Evolutionary conservation across 352 stramenopile genomes (phyloP), one percentile per base, ranked within the genome.

Genomic region (Globisporangium emineosum): DNA sequence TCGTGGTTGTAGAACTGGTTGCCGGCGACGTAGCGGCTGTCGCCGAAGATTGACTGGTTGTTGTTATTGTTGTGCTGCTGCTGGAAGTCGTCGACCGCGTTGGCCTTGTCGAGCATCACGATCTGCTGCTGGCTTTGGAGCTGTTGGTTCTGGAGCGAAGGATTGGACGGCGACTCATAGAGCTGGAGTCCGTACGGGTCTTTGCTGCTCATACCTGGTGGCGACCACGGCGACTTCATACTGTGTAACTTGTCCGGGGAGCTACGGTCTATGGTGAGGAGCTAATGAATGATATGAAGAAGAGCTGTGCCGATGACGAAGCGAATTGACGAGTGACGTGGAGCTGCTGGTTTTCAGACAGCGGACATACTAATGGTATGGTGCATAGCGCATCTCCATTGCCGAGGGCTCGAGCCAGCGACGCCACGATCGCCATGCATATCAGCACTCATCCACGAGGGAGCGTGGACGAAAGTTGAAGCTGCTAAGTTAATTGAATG

Each of bases 1-100:
- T 85, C 75, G 10, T 78, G 68, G 55, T 85, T 85, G 65, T 83
- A 87, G n/a, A 87, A 73, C 19, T 77, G 62, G 42, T 57, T 57
- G 13, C 62, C 62, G 13, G 54, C 43, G 13, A 67, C 62, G 23
- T 67, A 67, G n/a, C 62, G 54, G n/a, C 30, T 57, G 17, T 52
- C 60, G 19, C 27, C 47, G n/a, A 53, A 21, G 27, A 37, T 55
- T 37, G 51, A 59, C 6, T 35, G 25, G 29, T 19, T 40, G 51
- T n/a, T 32, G 30, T 25, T 23, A 27, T 2, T 27, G 7, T 30
- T 23, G 23, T 45, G n/a, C n/a, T n/a, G n/a, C n/a, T n/a, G 40
- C 40, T 47, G 40, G 17, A 47, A 47, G 32, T 53, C 60, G 21
- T 52, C 37, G 6, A 42, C 15, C 10, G 12, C 19, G 13, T 10